Percentiles rank a stretch among this genome's conserved stretches.
Evolutionary conservation across 176 grass and related monocot genomes (phyloP).

Genomic region (Neostapfia colusana): DNA sequence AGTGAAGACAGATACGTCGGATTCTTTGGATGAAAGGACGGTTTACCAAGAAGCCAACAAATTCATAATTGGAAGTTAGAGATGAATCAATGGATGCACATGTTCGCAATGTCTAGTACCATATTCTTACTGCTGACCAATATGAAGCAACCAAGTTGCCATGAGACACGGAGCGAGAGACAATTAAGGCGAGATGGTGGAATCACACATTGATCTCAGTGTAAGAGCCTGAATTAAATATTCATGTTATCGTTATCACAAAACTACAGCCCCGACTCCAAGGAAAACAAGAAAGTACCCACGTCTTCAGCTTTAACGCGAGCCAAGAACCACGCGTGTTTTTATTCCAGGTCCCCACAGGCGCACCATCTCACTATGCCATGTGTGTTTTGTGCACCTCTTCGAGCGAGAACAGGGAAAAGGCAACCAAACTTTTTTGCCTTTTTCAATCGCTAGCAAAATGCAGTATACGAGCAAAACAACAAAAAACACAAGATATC

Average conservation of each 20-base stretch:
- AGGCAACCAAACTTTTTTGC: slow-evolving; percentile 37
- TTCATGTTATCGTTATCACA: slow-evolving; percentile 12
- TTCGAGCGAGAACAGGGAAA: slow-evolving; percentile 6
- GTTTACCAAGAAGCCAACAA: slow-evolving; percentile 47
- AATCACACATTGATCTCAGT: slow-evolving; percentile 25
- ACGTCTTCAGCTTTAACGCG: slow-evolving; percentile 47
- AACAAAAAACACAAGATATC: slow-evolving; percentile 27
- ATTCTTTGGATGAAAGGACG: not conserved
- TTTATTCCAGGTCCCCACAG: slow-evolving; percentile 36
- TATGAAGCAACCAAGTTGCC: slow-evolving; percentile 31
- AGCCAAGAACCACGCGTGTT: slow-evolving; percentile 30
- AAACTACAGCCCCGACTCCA: slow-evolving; percentile 24
- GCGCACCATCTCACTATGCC: slow-evolving; percentile 30
- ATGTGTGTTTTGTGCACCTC: slow-evolving; percentile 30
- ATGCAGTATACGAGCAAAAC: slow-evolving; percentile 10
- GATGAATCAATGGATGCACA: slow-evolving; percentile 38
- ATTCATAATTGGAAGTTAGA: slow-evolving; percentile 22
- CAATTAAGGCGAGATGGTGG: not conserved
- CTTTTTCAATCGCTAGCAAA: slow-evolving; percentile 23
- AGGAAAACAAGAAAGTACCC: slow-evolving; percentile 38
- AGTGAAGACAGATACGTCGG: slow-evolving; percentile 33
- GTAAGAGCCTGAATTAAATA: not conserved
- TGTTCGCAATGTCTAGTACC: slow-evolving; percentile 11
- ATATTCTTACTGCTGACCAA: slow-evolving; percentile 27
- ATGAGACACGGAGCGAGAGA: slow-evolving; percentile 4